Conservation (phyloP, 495 filamentous ascomycete genomes). For the Cladorrhinum samala region DNA sequence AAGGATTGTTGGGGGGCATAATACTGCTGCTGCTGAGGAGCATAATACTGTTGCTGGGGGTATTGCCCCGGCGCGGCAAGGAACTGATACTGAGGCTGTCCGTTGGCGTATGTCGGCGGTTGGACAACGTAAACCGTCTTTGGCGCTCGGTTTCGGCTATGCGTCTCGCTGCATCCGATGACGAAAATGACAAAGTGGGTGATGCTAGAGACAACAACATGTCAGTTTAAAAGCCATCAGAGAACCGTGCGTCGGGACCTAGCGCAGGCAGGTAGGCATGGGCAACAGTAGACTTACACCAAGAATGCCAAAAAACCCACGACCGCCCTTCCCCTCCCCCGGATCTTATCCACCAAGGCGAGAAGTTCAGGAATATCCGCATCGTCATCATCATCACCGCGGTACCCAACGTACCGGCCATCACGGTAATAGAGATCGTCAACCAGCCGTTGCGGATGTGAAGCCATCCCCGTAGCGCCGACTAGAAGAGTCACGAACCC, state of each 20-base stretch:
- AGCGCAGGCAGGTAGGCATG: no score
- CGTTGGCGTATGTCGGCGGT: constrained; percentile 2
- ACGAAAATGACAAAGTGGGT: constrained; percentile 15
- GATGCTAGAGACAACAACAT: background rate
- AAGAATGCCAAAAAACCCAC: background rate
- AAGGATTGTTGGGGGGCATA: background rate
- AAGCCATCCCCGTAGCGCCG: background rate
- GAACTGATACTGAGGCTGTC: background rate
- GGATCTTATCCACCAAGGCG: background rate
- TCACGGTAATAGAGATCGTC: background rate
- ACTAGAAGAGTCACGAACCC: background rate
- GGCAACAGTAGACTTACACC: background rate
- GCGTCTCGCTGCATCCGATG: constrained; percentile 18
- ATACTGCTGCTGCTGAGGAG: background rate
- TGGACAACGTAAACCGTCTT: constrained; percentile 8
- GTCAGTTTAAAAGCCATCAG: no score
- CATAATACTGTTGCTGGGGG: background rate
- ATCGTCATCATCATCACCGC: background rate
- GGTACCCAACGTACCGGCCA: background rate
- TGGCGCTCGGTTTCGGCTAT: constrained; percentile 11
- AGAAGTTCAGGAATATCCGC: background rate
- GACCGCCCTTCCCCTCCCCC: background rate
- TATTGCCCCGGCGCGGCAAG: no score
- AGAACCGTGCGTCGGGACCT: no score
- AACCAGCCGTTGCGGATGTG: background rate